Evolutionary conservation across 2,329 filamentous ascomycete genomes (phyloP).

Genomic region (Aspergillus uvarum): DNA sequence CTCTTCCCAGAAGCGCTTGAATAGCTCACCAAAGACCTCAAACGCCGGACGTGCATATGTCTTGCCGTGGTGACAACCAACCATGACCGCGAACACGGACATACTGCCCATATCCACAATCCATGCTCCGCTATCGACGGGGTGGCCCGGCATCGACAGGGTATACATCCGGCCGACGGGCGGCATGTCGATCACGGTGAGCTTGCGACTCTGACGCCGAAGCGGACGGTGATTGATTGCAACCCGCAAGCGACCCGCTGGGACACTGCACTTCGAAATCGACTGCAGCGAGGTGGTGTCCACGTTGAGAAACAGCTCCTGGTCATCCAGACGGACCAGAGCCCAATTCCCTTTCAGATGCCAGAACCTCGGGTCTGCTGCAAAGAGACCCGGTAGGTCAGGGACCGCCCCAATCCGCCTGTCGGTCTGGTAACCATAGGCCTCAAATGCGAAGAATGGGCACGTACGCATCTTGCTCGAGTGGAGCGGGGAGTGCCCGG

Average conservation of each 20-base stretch:
- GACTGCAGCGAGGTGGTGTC: neutral
- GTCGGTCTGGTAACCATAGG: neutral
- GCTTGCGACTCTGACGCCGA: neutral
- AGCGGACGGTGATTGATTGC: neutral
- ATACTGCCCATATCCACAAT: neutral
- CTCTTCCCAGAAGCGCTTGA: neutral
- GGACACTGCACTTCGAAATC: neutral
- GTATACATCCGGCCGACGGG: neutral
- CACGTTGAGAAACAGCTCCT: neutral
- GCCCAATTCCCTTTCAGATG: neutral
- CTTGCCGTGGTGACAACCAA: neutral
- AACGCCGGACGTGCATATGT: neutral
- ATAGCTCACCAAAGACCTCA: neutral
- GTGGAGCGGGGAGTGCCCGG: neutral
- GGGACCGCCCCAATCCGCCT: neutral
- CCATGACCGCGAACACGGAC: neutral
- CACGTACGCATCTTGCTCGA: neutral
- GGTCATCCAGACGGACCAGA: neutral
- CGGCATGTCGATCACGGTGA: neutral
- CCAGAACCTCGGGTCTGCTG: neutral
- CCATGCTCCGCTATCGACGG: neutral
- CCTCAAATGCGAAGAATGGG: neutral
- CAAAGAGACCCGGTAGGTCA: neutral
- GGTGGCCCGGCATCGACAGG: neutral
- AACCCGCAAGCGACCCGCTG: neutral